A percentile compares a stretch with the other conserved stretches of the same genome.
These are phyloP conservation scores for Fusarium tricinctum DNA, from an alignment of 2,329 filamentous ascomycete species.

Conservation along the genomic window DNA sequence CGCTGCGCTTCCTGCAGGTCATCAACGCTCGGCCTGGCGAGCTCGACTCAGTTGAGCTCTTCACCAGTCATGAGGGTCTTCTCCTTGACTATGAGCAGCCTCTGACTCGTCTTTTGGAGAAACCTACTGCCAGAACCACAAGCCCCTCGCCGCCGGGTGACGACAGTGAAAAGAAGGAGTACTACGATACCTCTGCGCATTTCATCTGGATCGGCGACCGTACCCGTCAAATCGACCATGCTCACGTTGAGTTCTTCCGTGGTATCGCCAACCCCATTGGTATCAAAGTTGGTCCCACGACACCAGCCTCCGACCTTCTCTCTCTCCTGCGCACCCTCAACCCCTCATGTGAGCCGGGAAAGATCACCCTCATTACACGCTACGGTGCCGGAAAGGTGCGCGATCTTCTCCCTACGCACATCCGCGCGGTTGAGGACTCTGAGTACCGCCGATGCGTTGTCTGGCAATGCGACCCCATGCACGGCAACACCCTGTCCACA, in stretches of 20 bases:
- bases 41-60: constrained; percentile 92
- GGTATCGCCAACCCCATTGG: constrained; percentile 96
- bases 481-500: constrained; percentile 82
- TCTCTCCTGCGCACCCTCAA: constrained; percentile 87
- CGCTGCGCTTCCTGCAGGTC: constrained; percentile 92
- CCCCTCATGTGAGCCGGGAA: constrained; percentile 84
- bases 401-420: constrained; percentile 83
- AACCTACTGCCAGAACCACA: constrained; percentile 62
- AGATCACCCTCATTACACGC: constrained; percentile 95
- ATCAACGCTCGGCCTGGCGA: constrained; percentile 88
- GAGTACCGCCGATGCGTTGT: constrained; percentile 78
- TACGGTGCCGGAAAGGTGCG: constrained; percentile 87
- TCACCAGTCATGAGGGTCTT: constrained; percentile 94
- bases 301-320: constrained; percentile 81
- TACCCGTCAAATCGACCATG: constrained; percentile 91
- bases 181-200: constrained; percentile 95
- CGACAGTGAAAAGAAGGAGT: constrained; percentile 65
- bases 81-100: constrained; percentile 94
- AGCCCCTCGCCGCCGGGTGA: constrained; percentile 61
- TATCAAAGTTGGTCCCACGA: constrained; percentile 94
- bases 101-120: constrained; percentile 81
- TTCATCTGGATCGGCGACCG: constrained; percentile 99
- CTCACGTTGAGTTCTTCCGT: constrained; percentile 97
- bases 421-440: constrained; percentile 86
- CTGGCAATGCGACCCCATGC: constrained; percentile 99